phyloP scores from a whole-genome alignment of 2,329 filamentous ascomycete genomes.

The Ophiocordyceps camponoti-leonardi region DNA sequence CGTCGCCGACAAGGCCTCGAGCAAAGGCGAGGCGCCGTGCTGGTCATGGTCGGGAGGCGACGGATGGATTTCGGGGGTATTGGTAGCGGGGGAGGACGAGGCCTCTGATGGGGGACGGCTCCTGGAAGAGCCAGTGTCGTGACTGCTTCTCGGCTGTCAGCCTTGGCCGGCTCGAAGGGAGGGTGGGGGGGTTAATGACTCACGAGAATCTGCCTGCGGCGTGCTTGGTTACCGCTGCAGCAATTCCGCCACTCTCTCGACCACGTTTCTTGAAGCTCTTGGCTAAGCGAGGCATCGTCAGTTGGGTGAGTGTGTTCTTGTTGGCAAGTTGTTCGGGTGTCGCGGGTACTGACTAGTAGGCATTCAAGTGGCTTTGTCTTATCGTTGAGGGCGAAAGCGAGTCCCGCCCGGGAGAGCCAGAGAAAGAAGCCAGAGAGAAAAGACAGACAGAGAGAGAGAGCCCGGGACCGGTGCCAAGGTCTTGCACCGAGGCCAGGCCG shows the following conservation, averaged over 20 bases:
- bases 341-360: background rate
- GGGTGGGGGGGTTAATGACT: slow-evolving; percentile 10
- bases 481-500: background rate
- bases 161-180: slow-evolving; percentile 3
- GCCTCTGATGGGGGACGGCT: slow-evolving; percentile 22
- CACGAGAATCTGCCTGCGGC: slow-evolving; percentile 34
- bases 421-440: background rate
- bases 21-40: slow-evolving; percentile 24
- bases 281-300: slow-evolving; percentile 13
- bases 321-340: background rate
- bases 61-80: slow-evolving; percentile 27
- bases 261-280: slow-evolving; percentile 39
- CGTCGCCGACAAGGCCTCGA: slow-evolving; percentile 30
- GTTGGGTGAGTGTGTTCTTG: background rate
- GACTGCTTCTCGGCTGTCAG: slow-evolving; percentile 8
- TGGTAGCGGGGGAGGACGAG: slow-evolving; percentile 23
- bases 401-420: background rate
- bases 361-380: background rate
- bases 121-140: slow-evolving; percentile 15
- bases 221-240: slow-evolving; percentile 35
- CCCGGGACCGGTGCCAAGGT: background rate
- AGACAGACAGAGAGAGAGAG: too few species aligned
- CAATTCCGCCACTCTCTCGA: slow-evolving; percentile 33
- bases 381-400: background rate
- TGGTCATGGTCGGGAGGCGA: slow-evolving; percentile 24